A percentile compares a stretch with the other conserved stretches of the same genome.
Evolutionary conservation across 2,329 filamentous ascomycete genomes (phyloP).

Genomic region (Fusarium goolgardi): DNA sequence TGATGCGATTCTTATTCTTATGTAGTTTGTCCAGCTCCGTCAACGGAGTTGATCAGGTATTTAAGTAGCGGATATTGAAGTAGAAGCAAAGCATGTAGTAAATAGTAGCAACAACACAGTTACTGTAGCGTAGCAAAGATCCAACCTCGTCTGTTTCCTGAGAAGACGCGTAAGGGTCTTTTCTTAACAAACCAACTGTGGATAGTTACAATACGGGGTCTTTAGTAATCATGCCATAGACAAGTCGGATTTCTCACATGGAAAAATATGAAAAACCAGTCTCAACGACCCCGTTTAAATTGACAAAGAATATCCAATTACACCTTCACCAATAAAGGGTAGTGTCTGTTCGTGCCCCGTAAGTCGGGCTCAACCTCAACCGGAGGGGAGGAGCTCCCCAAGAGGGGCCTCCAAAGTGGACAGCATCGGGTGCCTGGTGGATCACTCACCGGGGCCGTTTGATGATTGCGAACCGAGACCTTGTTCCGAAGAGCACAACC

Average conservation of each 20-base stretch:
- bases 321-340: conserved; percentile 15
- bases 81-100: background rate
- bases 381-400: conserved; percentile 33
- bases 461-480: conserved; percentile 35
- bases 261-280: conserved; percentile 17
- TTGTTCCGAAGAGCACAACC: conserved; percentile 32
- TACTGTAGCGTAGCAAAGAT: background rate
- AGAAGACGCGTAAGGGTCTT: conserved; percentile 20
- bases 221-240: background rate
- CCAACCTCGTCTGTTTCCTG: background rate
- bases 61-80: background rate
- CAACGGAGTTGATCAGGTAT: conserved; percentile 6
- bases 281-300: background rate
- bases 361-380: conserved; percentile 13
- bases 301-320: conserved; percentile 19
- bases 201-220: background rate
- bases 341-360: conserved; percentile 27
- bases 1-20: conserved; percentile 7
- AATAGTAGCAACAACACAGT: background rate
- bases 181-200: background rate
- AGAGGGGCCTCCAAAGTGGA: conserved; percentile 33
- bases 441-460: conserved; percentile 27
- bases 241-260: conserved; percentile 10
- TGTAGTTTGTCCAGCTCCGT: conserved; percentile 9
- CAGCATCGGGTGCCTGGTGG: conserved; percentile 32